These are phyloP conservation scores for Pythium dissotocum DNA, from an alignment of 352 stramenopile species.

Conservation along the genomic window DNA sequence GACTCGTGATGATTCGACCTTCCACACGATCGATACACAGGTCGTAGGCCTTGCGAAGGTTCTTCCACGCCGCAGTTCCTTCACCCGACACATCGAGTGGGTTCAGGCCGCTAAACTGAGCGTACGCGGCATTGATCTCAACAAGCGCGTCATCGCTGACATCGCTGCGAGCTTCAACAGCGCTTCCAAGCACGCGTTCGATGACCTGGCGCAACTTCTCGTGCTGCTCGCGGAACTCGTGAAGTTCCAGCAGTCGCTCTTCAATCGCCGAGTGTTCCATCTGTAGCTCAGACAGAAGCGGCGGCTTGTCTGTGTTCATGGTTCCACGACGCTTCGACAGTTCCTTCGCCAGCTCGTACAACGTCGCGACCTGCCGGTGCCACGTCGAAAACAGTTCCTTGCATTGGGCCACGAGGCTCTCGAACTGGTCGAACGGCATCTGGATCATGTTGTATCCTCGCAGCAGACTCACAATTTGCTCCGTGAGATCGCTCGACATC, in stretches of 20 bases:
- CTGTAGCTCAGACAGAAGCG: slow-evolving; percentile 76
- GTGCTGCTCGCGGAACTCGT: slow-evolving; percentile 92
- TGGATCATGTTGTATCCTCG: slow-evolving; percentile 85
- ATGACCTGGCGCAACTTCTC: slow-evolving; percentile 90
- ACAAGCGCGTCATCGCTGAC: slow-evolving; percentile 78
- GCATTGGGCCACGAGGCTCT: slow-evolving; percentile 69
- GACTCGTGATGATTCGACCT: slow-evolving; percentile 88
- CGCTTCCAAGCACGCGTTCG: slow-evolving; percentile 73
- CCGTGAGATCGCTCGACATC: slow-evolving; percentile 83
- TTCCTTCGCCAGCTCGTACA: slow-evolving; percentile 89
- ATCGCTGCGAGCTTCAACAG: slow-evolving; percentile 51
- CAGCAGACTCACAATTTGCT: slow-evolving; percentile 81
- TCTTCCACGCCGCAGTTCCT: slow-evolving; percentile 82
- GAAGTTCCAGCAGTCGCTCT: slow-evolving; percentile 84
- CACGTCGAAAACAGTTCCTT: slow-evolving; percentile 87
- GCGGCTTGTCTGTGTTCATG: slow-evolving; percentile 81
- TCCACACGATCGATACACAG: slow-evolving; percentile 92
- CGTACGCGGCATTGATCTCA: slow-evolving; percentile 90
- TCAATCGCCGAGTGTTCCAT: slow-evolving; percentile 88
- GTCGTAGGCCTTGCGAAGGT: slow-evolving; percentile 89
- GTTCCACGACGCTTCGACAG: slow-evolving; percentile 83
- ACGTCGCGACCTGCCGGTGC: slow-evolving; percentile 76
- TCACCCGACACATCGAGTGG: slow-evolving; percentile 87
- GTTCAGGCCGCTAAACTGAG: slow-evolving; percentile 75
- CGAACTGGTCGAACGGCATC: slow-evolving; percentile 84